phyloP scores from a whole-genome alignment of 78 protist genomes.

The Dictyostelium capitatum region DNA sequence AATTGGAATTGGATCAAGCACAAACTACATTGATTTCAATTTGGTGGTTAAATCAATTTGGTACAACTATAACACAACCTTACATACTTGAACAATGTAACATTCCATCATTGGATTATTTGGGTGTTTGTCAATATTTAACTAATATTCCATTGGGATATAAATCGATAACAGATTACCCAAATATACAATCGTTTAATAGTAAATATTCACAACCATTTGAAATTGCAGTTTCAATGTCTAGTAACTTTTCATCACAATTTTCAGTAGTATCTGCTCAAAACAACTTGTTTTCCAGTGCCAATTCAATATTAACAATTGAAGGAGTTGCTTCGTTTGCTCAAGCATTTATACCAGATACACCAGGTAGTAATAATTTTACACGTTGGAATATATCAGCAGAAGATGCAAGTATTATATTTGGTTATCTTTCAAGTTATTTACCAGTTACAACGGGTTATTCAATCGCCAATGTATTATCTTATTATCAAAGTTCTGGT shows the following conservation, averaged over 20 bases:
- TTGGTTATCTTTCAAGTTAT: slow-evolving; percentile 9
- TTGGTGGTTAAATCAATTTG: slow-evolving; percentile 2
- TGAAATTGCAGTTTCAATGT: not conserved
- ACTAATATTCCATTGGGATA: not conserved
- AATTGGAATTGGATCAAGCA: not conserved
- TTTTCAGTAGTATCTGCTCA: not conserved
- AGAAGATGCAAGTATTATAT: not conserved
- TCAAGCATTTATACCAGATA: too few relatives aligned
- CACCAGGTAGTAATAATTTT: not conserved
- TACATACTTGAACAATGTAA: not conserved
- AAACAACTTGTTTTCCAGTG: not conserved
- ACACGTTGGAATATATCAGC: not conserved
- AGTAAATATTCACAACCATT: not conserved
- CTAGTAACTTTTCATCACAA: not conserved
- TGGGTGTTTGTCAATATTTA: slow-evolving; percentile 34
- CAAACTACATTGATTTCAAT: not conserved
- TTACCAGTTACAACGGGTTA: not conserved
- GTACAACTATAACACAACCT: not conserved
- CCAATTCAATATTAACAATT: not conserved
- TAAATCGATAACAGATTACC: not conserved
- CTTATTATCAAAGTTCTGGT: not conserved
- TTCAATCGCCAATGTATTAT: not conserved
- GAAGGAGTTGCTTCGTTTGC: not conserved
- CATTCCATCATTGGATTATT: not conserved
- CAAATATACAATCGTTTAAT: not conserved